Conservation (phyloP, 495 filamentous ascomycete species). For the Daldinia decipiens region DNA sequence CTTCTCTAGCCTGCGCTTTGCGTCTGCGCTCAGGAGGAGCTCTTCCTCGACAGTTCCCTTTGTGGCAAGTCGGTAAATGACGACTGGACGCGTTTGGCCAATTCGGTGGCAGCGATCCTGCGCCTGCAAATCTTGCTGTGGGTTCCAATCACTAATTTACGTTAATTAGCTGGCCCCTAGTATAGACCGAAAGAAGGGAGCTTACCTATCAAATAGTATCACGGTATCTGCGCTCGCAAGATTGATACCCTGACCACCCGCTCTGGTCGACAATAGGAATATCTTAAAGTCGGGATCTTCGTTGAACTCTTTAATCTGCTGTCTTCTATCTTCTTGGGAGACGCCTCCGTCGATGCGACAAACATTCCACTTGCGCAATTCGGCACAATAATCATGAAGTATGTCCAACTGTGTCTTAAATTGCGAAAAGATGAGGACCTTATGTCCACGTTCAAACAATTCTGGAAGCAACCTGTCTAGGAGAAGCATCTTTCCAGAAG, state of each 20-base stretch:
- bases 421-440: conserved; percentile 95
- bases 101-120: conserved; percentile 96
- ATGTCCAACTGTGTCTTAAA: conserved; percentile 96
- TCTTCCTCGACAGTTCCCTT: conserved; percentile 92
- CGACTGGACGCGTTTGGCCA: conserved; percentile 88
- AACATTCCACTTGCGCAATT: conserved; percentile 76
- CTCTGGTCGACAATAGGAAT: conserved; percentile 89
- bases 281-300: conserved; percentile 72
- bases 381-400: conserved; percentile 81
- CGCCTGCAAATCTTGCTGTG: conserved; percentile 95
- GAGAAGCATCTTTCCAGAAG: conserved; percentile 94
- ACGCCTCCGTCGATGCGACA: conserved; percentile 95
- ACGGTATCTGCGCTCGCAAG: conserved; percentile 97
- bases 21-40: conserved; percentile 87
- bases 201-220: conserved; percentile 82
- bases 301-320: conserved; percentile 90
- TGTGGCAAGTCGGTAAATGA: conserved; percentile 95
- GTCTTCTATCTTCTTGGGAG: conserved; percentile 78
- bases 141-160: conserved; percentile 84
- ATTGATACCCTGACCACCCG: conserved; percentile 96
- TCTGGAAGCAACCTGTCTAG: conserved; percentile 85
- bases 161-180: background rate
- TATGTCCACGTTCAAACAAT: conserved; percentile 80
- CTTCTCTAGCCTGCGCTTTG: conserved; percentile 93
- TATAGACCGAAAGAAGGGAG: background rate